Evolutionary conservation across 2,329 filamentous ascomycete genomes (phyloP), one percentile per base, ranked within the genome.

Genomic region (Fusarium tuaranense): DNA sequence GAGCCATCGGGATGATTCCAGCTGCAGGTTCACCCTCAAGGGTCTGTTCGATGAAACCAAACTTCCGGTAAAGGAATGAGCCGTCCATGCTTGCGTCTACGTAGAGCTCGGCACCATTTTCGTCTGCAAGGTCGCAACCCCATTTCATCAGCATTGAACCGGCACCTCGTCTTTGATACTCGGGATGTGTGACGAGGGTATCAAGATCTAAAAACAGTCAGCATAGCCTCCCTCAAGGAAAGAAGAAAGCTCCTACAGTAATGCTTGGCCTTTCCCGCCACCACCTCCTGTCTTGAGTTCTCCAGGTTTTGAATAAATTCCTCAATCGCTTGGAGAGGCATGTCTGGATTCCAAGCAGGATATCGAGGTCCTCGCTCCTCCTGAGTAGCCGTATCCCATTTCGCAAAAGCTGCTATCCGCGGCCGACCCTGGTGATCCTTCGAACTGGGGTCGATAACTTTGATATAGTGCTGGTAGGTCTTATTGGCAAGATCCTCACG

Each of bases 61-160:
- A 64, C 30, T 64, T 68, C n/a, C 25, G 27, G 20, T 68, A 68
- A 2, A 68, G 44, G 16, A 46, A 30, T 14, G 36, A 22, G 22
- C 65, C 65, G 22, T n/a, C 25, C 22, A 61, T 58, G 36, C 65
- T 76, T 3, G 72, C 71, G 39, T 76, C 74, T 1, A 76, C 71
- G 32, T 76, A 76, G 6, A 69, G 62, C 7, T 30, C 71, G n/a
- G 68, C 69, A 1, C 73, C 58, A 2, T 74, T 30, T 32, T 68
- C 36, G 12, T 76, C 73, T 2, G 71, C 74, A 16, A 70, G 68
- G 18, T 74, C 71, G 9, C 74, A 74, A 3, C 74, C 71, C 71
- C 73, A 76, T 30, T 66, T 55, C 1, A 75, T 46, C 1, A 76
- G 65, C 71, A 75, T 70, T 4, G 71, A 75, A 1, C 70, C 70